A percentile compares a stretch with the other conserved stretches of the same genome.
Conservation (phyloP, 116 monocot genomes). For the Zostera marina region DNA sequence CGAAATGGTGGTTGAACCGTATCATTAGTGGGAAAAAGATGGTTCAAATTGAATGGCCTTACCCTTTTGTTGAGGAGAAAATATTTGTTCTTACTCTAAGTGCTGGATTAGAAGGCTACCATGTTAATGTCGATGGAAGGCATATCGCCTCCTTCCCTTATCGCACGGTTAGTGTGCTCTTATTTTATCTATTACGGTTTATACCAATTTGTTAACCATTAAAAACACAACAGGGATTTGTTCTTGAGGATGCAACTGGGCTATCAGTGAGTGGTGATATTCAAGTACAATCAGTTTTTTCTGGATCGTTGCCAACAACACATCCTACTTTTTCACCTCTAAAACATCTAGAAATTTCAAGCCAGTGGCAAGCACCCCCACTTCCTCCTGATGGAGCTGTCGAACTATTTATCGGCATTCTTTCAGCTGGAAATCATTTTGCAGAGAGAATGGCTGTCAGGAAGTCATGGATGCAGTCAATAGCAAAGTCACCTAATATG, state of each 20-base stretch:
- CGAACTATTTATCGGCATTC: slow-evolving; percentile 54
- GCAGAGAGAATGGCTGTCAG: slow-evolving; percentile 60
- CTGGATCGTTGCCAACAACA: slow-evolving; percentile 50
- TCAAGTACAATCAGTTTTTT: slow-evolving; percentile 45
- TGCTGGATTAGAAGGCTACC: slow-evolving; percentile 78
- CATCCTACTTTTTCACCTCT: slow-evolving; percentile 57
- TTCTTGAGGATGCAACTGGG: slow-evolving; percentile 77
- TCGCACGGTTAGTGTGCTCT: slow-evolving; percentile 30
- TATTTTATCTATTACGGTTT: no score
- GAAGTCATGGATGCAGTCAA: slow-evolving; percentile 61
- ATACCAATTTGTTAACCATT: not conserved
- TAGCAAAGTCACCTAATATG: slow-evolving; percentile 28
- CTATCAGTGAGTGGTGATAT: slow-evolving; percentile 54
- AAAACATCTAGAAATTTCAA: slow-evolving; percentile 33
- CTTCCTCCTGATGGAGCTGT: slow-evolving; percentile 38
- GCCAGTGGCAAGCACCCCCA: slow-evolving; percentile 36
- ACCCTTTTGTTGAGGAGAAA: slow-evolving; percentile 50
- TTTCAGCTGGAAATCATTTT: slow-evolving; percentile 63
- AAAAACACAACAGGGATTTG: slow-evolving; percentile 37
- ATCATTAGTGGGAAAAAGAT: slow-evolving; percentile 55
- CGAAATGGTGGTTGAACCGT: slow-evolving; percentile 52
- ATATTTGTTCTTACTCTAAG: slow-evolving; percentile 66
- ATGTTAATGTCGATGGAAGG: slow-evolving; percentile 52
- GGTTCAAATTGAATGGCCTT: slow-evolving; percentile 58
- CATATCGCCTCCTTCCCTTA: slow-evolving; percentile 71